A percentile compares a stretch with the other conserved stretches of the same genome.
Evolutionary conservation across 306 rosid species (phyloP).

Genomic region (Biancaea sappan): DNA sequence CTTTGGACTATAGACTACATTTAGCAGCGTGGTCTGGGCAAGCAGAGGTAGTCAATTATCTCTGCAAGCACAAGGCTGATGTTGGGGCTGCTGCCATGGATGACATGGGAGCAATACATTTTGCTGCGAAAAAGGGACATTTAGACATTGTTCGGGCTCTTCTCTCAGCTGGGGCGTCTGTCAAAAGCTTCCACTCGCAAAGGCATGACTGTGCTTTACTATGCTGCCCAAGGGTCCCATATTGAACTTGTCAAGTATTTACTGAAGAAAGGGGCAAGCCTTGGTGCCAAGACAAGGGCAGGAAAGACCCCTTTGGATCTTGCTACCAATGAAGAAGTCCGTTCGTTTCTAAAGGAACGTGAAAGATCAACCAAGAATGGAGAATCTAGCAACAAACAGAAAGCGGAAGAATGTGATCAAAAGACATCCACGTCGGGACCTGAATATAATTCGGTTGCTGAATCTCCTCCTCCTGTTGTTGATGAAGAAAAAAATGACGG

Average conservation of each 20-base stretch:
- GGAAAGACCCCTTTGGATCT: slow-evolving; percentile 82
- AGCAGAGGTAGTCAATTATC: slow-evolving; percentile 64
- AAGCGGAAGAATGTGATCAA: slow-evolving; percentile 50
- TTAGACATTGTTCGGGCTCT: slow-evolving; percentile 64
- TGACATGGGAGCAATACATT: slow-evolving; percentile 94
- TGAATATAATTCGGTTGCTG: slow-evolving; percentile 43
- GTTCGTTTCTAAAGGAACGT: slow-evolving; percentile 58
- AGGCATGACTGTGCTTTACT: slow-evolving; percentile 77
- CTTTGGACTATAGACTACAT: slow-evolving; percentile 67
- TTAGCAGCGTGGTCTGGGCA: slow-evolving; percentile 96
- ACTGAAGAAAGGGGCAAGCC: slow-evolving; percentile 77
- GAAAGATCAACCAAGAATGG: slow-evolving; percentile 49
- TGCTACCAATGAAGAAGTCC: slow-evolving; percentile 69
- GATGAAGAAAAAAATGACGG: slow-evolving; percentile 47
- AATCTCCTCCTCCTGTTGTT: slow-evolving; percentile 35
- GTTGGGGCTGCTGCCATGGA: slow-evolving; percentile 96
- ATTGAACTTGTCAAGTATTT: slow-evolving; percentile 83
- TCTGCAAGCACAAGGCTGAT: slow-evolving; percentile 88
- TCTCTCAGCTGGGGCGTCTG: slow-evolving; percentile 63
- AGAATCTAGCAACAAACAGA: slow-evolving; percentile 41
- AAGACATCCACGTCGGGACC: slow-evolving; percentile 41
- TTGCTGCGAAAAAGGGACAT: slow-evolving; percentile 94
- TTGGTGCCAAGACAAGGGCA: slow-evolving; percentile 64
- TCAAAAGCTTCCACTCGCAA: slow-evolving; percentile 78
- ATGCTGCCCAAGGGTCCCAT: slow-evolving; percentile 83